Conservation (phyloP, 1,139 yeast species). For the Keqinozyma sinolaborantium region DNA sequence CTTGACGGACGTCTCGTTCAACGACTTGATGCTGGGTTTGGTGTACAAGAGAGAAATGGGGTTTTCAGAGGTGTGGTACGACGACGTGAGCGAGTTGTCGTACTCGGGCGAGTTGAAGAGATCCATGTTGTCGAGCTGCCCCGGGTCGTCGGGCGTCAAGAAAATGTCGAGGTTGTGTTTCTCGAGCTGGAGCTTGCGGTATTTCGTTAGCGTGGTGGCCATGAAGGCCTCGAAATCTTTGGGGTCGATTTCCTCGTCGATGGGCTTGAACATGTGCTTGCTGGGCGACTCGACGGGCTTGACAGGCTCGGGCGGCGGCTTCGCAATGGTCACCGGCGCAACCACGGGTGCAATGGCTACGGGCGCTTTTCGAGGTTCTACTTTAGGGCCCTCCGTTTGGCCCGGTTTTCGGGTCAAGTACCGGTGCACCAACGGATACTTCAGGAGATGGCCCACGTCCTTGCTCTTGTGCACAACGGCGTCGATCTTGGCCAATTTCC, state of each 20-base stretch:
- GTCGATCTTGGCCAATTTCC: slow-evolving; percentile 5
- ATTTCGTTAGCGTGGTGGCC: slow-evolving; percentile 28
- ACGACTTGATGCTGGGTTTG: slow-evolving; percentile 2
- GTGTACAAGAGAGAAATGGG: slow-evolving; percentile 20
- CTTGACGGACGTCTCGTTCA: slow-evolving; percentile 13
- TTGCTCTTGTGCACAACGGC: not conserved
- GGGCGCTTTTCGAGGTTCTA: not conserved
- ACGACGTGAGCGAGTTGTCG: slow-evolving; percentile 10
- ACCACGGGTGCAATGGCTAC: not conserved
- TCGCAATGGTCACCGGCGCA: not conserved
- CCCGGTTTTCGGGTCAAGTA: no score
- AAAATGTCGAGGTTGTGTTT: slow-evolving; percentile 14
- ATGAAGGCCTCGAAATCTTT: slow-evolving; percentile 35
- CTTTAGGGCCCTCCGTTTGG: no score
- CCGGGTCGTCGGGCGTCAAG: slow-evolving; percentile 1
- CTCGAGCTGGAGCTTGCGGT: slow-evolving; percentile 25
- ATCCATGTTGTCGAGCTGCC: slow-evolving; percentile 2
- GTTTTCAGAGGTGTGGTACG: slow-evolving; percentile 14
- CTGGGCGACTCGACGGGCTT: slow-evolving; percentile 1
- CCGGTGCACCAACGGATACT: not conserved
- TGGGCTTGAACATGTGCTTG: not conserved
- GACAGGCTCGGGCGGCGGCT: not conserved
- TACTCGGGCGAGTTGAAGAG: slow-evolving; percentile 8
- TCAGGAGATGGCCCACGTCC: not conserved
- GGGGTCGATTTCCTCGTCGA: slow-evolving; percentile 17